Conservation (phyloP, 352 stramenopile genomes). For the Phytophthora quininea region DNA sequence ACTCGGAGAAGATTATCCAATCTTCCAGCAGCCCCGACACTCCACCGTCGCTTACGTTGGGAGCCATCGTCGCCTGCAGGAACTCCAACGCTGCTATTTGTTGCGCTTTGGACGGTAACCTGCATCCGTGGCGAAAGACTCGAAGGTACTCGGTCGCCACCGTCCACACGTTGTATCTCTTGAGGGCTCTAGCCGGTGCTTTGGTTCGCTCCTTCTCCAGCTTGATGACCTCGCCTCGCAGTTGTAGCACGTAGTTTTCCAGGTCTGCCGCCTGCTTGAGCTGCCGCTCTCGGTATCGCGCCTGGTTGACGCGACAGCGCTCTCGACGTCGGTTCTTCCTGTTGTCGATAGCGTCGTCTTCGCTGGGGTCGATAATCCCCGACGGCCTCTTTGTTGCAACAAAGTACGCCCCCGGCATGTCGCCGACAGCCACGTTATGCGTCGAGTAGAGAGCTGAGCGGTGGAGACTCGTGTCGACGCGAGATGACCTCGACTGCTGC, state of each 20-base stretch:
- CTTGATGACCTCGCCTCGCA: background rate
- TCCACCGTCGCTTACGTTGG: constrained; percentile 3
- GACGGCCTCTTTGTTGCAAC: background rate
- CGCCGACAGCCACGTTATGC: no score
- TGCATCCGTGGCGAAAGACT: background rate
- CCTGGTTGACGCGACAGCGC: background rate
- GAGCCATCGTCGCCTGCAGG: background rate
- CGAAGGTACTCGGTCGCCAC: background rate
- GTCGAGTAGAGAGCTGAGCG: background rate
- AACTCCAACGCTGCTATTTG: background rate
- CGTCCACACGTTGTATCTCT: background rate
- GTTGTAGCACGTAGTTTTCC: background rate
- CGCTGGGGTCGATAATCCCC: background rate
- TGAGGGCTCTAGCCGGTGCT: background rate
- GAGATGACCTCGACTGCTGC: background rate
- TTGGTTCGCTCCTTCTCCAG: background rate
- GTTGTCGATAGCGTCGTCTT: background rate
- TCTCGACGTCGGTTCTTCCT: background rate
- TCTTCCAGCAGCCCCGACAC: constrained; percentile 13
- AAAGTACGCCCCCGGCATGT: background rate
- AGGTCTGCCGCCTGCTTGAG: background rate
- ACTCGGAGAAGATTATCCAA: constrained; percentile 6
- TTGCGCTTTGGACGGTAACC: background rate
- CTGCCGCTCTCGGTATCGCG: background rate
- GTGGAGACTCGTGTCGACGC: background rate